Evolutionary conservation across 257 asterid genomes (phyloP).

Genomic region (Solanum virginianum): DNA sequence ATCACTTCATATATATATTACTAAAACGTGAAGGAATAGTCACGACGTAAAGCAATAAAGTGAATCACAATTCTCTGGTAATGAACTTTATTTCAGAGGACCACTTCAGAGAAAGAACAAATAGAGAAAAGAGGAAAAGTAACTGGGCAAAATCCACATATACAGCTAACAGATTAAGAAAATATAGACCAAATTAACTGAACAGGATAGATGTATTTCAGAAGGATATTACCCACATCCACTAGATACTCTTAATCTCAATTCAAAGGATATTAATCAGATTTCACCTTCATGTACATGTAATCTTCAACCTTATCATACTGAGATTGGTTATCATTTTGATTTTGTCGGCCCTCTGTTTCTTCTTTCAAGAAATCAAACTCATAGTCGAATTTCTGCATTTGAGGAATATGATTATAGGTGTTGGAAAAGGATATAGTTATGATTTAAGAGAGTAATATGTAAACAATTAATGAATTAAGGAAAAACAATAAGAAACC

Average conservation of each 20-base stretch:
- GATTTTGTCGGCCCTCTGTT: constrained; percentile 19
- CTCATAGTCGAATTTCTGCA: constrained; percentile 48
- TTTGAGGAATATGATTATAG: constrained; percentile 1
- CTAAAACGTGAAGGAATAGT: background rate
- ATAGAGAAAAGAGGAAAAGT: background rate
- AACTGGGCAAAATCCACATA: background rate
- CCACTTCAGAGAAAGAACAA: background rate
- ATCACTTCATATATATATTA: background rate
- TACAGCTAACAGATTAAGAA: background rate
- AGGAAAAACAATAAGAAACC: constrained; percentile 25
- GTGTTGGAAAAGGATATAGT: background rate
- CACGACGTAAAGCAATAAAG: background rate
- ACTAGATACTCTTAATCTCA: background rate
- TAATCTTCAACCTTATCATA: constrained; percentile 20
- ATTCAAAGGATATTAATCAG: background rate
- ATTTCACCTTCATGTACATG: constrained; percentile 74
- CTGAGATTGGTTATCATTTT: constrained; percentile 20
- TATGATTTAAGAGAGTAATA: background rate
- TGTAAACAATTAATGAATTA: background rate
- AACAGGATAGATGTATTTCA: background rate
- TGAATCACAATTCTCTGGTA: background rate
- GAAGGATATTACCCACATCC: background rate
- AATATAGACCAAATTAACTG: background rate
- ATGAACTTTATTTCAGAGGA: background rate
- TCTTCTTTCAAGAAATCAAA: constrained; percentile 83